phyloP scores from a whole-genome alignment of 768 basidiomycete species.

The Naganishia vishniacii region DNA sequence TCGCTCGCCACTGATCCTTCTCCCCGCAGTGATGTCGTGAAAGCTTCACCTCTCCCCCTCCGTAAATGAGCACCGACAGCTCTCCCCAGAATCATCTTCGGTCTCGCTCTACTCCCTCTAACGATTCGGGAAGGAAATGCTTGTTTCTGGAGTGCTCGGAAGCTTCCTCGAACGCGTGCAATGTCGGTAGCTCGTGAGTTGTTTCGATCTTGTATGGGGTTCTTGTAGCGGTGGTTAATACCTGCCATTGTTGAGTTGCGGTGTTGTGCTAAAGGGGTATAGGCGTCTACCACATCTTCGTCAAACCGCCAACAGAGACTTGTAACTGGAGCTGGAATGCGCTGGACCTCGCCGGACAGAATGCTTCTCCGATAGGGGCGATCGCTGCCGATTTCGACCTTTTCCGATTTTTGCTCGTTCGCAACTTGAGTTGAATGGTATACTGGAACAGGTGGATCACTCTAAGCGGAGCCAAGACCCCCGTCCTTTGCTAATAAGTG shows the following conservation, averaged over 20 bases:
- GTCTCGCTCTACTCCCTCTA: neutral
- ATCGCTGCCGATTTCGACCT: neutral
- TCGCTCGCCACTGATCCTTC: neutral
- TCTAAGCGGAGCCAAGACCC: no score
- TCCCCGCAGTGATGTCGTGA: no score
- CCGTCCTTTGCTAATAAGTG: no score
- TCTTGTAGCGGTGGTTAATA: conserved; percentile 12
- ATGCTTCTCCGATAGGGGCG: neutral
- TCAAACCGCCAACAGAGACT: no score
- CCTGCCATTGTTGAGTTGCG: neutral
- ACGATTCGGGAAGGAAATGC: neutral
- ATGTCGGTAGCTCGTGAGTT: neutral
- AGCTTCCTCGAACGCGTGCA: neutral
- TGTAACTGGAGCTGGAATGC: no score
- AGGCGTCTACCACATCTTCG: no score
- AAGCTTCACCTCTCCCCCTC: neutral
- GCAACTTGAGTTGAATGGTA: no score
- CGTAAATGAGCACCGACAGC: neutral
- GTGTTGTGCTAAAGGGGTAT: no score
- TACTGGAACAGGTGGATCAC: no score
- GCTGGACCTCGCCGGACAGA: no score
- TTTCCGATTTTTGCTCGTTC: no score
- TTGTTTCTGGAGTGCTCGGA: conserved; percentile 5
- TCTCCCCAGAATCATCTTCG: neutral
- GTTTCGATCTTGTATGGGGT: neutral